A percentile compares a stretch with the other conserved stretches of the same genome.
Conservation (phyloP, 805 yeast genomes). For the Schwanniomyces yamadae region DNA sequence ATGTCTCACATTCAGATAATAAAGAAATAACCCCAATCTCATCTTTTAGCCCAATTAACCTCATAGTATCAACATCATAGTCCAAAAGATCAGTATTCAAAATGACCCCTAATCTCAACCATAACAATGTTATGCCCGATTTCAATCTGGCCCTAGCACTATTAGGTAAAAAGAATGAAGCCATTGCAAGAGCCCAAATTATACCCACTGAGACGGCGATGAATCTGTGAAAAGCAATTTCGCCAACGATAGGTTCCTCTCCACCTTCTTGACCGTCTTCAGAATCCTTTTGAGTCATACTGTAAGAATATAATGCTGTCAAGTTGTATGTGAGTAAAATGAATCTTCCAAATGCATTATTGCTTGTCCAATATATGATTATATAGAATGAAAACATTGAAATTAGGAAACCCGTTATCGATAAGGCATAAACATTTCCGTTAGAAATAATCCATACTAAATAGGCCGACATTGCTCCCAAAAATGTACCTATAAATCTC, state of each 20-base stretch:
- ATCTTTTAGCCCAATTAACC: slow-evolving; percentile 45
- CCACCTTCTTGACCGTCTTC: slow-evolving; percentile 70
- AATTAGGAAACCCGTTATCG: slow-evolving; percentile 47
- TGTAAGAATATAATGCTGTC: slow-evolving; percentile 73
- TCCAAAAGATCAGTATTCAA: slow-evolving; percentile 78
- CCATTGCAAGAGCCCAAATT: slow-evolving; percentile 71
- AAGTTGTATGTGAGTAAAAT: slow-evolving; percentile 73
- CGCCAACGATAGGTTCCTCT: slow-evolving; percentile 61
- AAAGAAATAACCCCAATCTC: slow-evolving; percentile 49
- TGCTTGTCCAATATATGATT: slow-evolving; percentile 65
- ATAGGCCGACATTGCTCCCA: slow-evolving; percentile 68
- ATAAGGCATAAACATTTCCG: slow-evolving; percentile 53
- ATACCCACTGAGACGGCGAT: slow-evolving; percentile 72
- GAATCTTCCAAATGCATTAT: slow-evolving; percentile 66
- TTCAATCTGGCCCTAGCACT: slow-evolving; percentile 72
- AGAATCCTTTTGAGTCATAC: slow-evolving; percentile 57
- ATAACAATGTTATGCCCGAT: slow-evolving; percentile 61
- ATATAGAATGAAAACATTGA: slow-evolving; percentile 52
- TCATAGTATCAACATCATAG: slow-evolving; percentile 25
- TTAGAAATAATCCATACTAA: slow-evolving; percentile 57
- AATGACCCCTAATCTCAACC: slow-evolving; percentile 77
- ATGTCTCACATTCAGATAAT: slow-evolving; percentile 57
- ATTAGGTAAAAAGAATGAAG: slow-evolving; percentile 66
- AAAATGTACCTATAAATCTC: slow-evolving; percentile 70
- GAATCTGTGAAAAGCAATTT: slow-evolving; percentile 77